Evolutionary conservation across 1,284 basidiomycete genomes (phyloP).

Genomic region (Puccinia hordei): DNA sequence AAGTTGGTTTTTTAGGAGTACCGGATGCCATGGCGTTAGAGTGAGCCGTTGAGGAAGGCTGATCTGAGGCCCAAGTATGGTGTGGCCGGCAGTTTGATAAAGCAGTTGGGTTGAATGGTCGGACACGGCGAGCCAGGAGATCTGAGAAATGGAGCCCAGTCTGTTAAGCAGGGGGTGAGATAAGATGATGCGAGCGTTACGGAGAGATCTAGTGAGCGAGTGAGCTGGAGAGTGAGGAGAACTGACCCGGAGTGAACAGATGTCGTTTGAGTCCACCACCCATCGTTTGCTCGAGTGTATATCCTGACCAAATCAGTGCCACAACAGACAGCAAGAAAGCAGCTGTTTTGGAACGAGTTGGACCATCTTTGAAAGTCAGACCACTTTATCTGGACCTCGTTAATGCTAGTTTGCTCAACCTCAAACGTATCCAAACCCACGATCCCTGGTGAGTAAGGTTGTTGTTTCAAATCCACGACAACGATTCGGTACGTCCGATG

Average conservation of each 20-base stretch:
- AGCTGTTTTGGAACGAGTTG: not conserved
- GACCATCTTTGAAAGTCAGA: conserved; percentile 1
- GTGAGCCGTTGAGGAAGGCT: not conserved
- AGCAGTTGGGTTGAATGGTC: conserved; percentile 8
- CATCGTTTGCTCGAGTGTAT: conserved; percentile 32
- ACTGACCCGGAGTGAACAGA: conserved; percentile 33
- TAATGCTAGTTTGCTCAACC: not conserved
- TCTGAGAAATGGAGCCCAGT: conserved; percentile 32
- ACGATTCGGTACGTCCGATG: not conserved
- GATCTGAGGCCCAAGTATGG: not conserved
- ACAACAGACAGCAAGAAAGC: conserved; percentile 15
- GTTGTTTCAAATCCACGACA: conserved; percentile 35
- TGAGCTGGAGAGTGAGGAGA: not conserved
- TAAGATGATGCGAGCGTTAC: not conserved
- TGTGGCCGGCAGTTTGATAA: conserved; percentile 18
- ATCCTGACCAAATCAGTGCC: conserved; percentile 10
- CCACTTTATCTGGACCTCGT: conserved; percentile 24
- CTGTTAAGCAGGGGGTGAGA: conserved; percentile 12
- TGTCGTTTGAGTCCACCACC: conserved; percentile 32
- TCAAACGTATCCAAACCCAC: conserved; percentile 34
- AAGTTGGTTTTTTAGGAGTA: conserved; percentile 17
- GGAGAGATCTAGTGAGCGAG: not conserved
- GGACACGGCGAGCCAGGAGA: conserved; percentile 25
- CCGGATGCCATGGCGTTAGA: conserved; percentile 36
- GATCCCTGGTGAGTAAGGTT: conserved; percentile 36